Evolutionary conservation across 2,329 filamentous ascomycete species (phyloP), one percentile per base, ranked within the genome.

Genomic region (Exophiala calicioides): DNA sequence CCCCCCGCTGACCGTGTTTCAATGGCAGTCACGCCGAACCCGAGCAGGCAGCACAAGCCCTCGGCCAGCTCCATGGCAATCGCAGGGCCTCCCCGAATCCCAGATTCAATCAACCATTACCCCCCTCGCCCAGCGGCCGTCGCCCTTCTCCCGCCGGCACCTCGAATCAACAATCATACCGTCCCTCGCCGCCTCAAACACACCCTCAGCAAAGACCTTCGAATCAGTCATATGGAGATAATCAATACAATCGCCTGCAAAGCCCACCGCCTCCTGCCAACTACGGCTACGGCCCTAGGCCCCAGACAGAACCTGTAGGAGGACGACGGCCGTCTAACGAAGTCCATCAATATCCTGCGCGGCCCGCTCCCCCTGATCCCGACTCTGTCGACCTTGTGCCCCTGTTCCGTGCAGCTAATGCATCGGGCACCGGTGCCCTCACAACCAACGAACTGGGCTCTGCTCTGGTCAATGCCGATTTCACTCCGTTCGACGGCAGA

Each of bases 401-500:
- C 3, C 75, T 97, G 19, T 98, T 97, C 72, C 80, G 87, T 51
- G 89, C 90, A 1, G 91, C 96, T 10, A 94, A 98, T 70, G 90
- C 58, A 23, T 67, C 65, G 80, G 85, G 82, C 45, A 89, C 80
- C 40, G 90, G 91, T 15, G 82, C 90, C 56, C 79, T 98, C 35
- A 90, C 86, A 2, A 90, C 95, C 69, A 77, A 78, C 40, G 91
- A 97, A 68, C 83, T 98, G 9, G 85, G 88, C 7, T 85, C 87
- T 1, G 93, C 93, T 15, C 82, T 98, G 4, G 90, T 97, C 50
- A 98, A 98, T 65, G 91, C 90, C 44, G 93, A 98, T 75, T 96
- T 88, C 81, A 88, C 88, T 1, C 81, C 89, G 3, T 98, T 98
- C 67, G 90, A 98, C 68, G 79, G 84, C 3, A 87, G 95, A 60